Conservation (phyloP, 805 yeast species). For the Wickerhamomyces subpelliculosus region DNA sequence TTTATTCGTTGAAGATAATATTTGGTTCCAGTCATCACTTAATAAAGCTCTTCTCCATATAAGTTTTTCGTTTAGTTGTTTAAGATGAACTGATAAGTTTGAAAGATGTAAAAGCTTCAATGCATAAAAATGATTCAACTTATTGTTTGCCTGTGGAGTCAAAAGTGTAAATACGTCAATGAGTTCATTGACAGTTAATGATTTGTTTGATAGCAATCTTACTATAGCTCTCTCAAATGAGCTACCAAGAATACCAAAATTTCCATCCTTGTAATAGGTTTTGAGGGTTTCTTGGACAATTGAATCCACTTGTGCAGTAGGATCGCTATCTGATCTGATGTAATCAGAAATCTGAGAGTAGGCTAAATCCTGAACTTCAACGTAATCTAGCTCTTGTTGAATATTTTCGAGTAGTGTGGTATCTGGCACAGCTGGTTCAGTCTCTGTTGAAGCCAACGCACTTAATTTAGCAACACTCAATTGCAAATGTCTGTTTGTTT, state of each 20-base stretch:
- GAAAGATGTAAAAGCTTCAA: slow-evolving; percentile 42
- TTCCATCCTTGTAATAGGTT: slow-evolving; percentile 11
- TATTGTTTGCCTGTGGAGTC: slow-evolving; percentile 25
- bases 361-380: slow-evolving; percentile 42
- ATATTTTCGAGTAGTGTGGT: slow-evolving; percentile 32
- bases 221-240: slow-evolving; percentile 15
- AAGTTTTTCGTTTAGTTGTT: slow-evolving; percentile 26
- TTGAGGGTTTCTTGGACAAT: slow-evolving; percentile 19
- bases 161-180: slow-evolving; percentile 46
- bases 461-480: slow-evolving; percentile 70
- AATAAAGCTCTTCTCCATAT: slow-evolving; percentile 58
- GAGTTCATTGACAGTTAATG: slow-evolving; percentile 37
- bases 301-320: slow-evolving; percentile 18
- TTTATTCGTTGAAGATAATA: slow-evolving; percentile 29
- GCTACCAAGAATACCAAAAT: slow-evolving; percentile 4
- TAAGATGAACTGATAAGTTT: slow-evolving; percentile 21
- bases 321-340: slow-evolving; percentile 24
- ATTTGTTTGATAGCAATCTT: slow-evolving; percentile 30
- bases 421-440: slow-evolving; percentile 10
- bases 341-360: slow-evolving; percentile 22
- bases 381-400: slow-evolving; percentile 40
- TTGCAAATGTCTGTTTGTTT: slow-evolving; percentile 44
- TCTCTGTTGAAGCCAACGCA: slow-evolving; percentile 35
- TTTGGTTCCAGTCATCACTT: slow-evolving; percentile 43
- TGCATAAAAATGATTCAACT: slow-evolving; percentile 35